Base-by-base conservation (phyloP, 805 yeast species). In the Vanderwaltozyma polyspora region DNA sequence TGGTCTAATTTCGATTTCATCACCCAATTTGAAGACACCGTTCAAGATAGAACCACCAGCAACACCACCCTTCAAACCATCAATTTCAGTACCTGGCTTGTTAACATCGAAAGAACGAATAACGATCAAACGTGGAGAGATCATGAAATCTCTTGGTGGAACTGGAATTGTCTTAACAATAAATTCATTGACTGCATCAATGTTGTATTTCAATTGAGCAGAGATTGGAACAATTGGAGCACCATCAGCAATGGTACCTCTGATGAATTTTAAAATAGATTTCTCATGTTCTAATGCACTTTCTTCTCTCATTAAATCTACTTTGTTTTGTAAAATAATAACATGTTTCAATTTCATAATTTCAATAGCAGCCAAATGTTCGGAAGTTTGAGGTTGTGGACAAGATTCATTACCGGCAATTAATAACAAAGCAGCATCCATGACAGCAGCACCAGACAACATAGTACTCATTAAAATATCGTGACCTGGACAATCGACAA, bases 401-500 rank as follows among this genome's bases (percentile, higher is more conserved):
- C 99, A 91, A 36, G 94, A 76, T 72, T 91, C 99, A 61, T 91
- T 91, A 64, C 97, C 98, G 19, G 98, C 99, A 58, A 91, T 79
- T 46, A 91, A 72, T 56, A 91, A 69, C 42, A 91, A 69, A 3
- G 99, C 99, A 37, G 99, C 99, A 65, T 91, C 99, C 99, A 91
- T 91, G 45, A 91, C 99, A 13, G 99, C 99, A 25, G 99, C 99
- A 60, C 99, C 99, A 31, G 97, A 87, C 75, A 91, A 78, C 99
- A 91, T 91, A 47, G 99, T 91, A 73, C 96, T 86, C 99, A 91
- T 91, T 62, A 91, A 79, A 68, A 91, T 93, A 70, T 91, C 99
- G 82, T 91, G 99, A 63, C 99, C 99, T 41, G 99, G 99, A 70
- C 98, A 93, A 70, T 91, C 99, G 42, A 93, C 98, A 54, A 93